A percentile compares a stretch with the other conserved stretches of the same genome.
phyloP scores from a whole-genome alignment of 2,329 filamentous ascomycete genomes.

The Pyricularia sp. region DNA sequence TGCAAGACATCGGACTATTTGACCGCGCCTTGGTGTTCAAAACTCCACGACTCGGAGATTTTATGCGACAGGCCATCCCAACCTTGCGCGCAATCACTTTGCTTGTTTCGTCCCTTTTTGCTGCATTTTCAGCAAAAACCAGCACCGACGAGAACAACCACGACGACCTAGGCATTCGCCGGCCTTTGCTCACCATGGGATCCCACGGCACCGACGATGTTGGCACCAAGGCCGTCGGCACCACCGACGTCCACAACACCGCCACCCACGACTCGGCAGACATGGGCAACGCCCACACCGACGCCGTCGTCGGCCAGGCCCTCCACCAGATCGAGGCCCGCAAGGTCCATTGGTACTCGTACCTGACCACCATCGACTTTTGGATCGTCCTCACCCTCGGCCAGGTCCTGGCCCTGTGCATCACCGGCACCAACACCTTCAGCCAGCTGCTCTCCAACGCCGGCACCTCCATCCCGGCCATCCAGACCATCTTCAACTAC shows the following conservation, averaged over 20 bases:
- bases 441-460: conserved; percentile 58
- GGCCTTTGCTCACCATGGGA: conserved; percentile 6
- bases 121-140: not conserved
- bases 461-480: conserved; percentile 78
- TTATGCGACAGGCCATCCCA: not conserved
- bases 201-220: conserved; percentile 1
- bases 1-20: not conserved
- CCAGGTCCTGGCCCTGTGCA: conserved; percentile 79
- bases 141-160: not conserved
- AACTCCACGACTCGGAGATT: not conserved
- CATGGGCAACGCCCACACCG: conserved; percentile 13
- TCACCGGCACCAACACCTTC: conserved; percentile 89
- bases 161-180: not conserved
- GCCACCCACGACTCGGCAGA: conserved; percentile 16
- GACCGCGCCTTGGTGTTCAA: not conserved
- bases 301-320: conserved; percentile 35
- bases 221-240: conserved; percentile 7
- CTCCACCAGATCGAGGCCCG: conserved; percentile 45
- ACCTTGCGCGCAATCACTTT: not conserved
- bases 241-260: conserved; percentile 5
- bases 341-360: conserved; percentile 56
- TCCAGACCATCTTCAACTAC: conserved; percentile 96
- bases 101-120: not conserved
- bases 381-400: conserved; percentile 75
- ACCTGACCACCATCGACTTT: conserved; percentile 77